Evolutionary conservation across 108 stramenopile species (phyloP), one percentile per base, ranked within the genome.

Genomic region (Chaetoceros tenuissimus): DNA sequence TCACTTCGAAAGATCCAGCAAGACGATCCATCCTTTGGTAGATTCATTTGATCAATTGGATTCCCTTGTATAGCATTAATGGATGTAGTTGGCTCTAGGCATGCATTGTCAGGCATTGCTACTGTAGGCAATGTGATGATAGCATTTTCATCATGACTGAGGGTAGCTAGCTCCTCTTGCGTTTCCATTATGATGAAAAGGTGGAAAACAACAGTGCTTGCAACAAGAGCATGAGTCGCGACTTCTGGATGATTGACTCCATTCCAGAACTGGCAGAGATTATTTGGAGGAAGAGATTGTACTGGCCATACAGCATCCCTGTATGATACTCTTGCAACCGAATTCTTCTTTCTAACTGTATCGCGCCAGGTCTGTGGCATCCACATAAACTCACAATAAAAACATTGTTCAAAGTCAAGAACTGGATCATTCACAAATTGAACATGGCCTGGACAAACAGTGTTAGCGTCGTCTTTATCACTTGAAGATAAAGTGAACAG

Each of bases 251-350:
- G 59, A 28, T 47, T 59, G 28, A 59, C 47, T 3, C 59, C 59
- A 59, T 23, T 22, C 59, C 59, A 59, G 47, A 48, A 59, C 2
- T 25, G 24, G 28, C 59, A 59, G n/a, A 59, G n/a, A n/a, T 59
- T 26, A 17, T 48, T 46, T 20, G 59, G 59, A 28, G 59, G 59
- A 27, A 48, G 10, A 49, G 26, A 1, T 2, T 25, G 27, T 48
- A 25, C 16, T 48, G 46, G 47, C 59, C 59, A 59, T 8, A 59
- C 48, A 18, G 59, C 59, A 59, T 59, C 59, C 2, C 59, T 22
- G 26, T 49, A 59, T 3, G 59, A 59, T 17, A 28, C 25, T 19
- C 48, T 20, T 20, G 59, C 47, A 13, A 59, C 59, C 25, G 59
- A 59, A 49, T 59, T 59, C 5, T 2, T 1, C 5, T 59, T 17